These are phyloP conservation scores for Carpinus viminea DNA, from an alignment of 306 rosid species.

Conservation along the genomic window DNA sequence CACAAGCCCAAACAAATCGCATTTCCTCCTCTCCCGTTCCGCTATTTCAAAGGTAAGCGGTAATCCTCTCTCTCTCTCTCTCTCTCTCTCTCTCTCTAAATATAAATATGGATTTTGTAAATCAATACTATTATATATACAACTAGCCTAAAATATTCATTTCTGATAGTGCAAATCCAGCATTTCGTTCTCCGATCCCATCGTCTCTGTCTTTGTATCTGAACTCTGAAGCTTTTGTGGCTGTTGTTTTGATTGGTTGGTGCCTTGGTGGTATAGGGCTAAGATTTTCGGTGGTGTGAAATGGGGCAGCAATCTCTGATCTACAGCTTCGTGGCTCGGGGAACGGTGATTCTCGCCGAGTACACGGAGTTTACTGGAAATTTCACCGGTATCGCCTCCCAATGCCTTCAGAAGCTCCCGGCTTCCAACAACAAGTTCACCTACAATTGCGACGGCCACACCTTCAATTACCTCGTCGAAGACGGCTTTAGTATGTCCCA, in stretches of 20 bases:
- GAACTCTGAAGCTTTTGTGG: neutral
- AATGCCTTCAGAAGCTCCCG: slow-evolving; percentile 95
- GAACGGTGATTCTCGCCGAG: slow-evolving; percentile 75
- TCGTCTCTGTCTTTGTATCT: slow-evolving; percentile 10
- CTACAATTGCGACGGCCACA: slow-evolving; percentile 93
- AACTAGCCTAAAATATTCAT: too few relatives aligned
- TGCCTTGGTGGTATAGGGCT: neutral
- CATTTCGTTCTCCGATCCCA: slow-evolving; percentile 29
- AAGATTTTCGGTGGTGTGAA: slow-evolving; percentile 36
- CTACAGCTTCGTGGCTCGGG: slow-evolving; percentile 96
- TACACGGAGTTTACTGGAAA: slow-evolving; percentile 85
- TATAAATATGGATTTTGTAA: neutral
- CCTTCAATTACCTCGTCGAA: slow-evolving; percentile 93
- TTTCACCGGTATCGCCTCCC: slow-evolving; percentile 69
- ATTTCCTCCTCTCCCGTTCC: neutral
- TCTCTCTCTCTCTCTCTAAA: neutral
- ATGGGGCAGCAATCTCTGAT: slow-evolving; percentile 95
- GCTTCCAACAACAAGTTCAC: slow-evolving; percentile 88
- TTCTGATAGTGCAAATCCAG: slow-evolving; percentile 32
- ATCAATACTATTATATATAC: too few relatives aligned
- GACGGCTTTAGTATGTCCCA: slow-evolving; percentile 73
- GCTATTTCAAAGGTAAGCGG: too few relatives aligned
- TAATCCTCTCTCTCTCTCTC: neutral
- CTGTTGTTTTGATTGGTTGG: neutral
- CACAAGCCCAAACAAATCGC: neutral